Evolutionary conservation across 2,329 filamentous ascomycete genomes (phyloP).

Genomic region (Apiospora phragmitis): DNA sequence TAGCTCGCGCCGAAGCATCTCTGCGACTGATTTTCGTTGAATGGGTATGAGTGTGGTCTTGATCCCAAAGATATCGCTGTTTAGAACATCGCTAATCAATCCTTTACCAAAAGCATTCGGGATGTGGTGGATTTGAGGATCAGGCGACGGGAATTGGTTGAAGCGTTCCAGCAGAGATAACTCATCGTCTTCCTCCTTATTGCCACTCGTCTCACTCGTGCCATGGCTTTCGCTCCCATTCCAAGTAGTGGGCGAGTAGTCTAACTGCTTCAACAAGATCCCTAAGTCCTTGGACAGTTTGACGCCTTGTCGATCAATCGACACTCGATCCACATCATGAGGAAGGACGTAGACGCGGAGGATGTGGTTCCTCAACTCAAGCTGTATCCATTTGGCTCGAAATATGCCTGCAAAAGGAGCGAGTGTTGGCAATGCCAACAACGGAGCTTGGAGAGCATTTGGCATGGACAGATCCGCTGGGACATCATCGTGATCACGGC

Average conservation of each 20-base stretch:
- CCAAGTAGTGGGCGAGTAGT: conserved; percentile 60
- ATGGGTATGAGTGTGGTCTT: conserved; percentile 72
- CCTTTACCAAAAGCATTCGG: conserved; percentile 50
- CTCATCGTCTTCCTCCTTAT: conserved; percentile 33
- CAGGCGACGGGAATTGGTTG: conserved; percentile 70
- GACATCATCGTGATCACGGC: conserved; percentile 24
- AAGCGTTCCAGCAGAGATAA: conserved; percentile 68
- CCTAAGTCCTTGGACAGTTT: conserved; percentile 47
- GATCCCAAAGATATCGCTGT: conserved; percentile 55
- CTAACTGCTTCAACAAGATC: conserved; percentile 51
- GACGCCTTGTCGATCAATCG: conserved; percentile 49
- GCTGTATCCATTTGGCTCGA: conserved; percentile 40
- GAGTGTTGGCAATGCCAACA: conserved; percentile 20
- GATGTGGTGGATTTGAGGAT: conserved; percentile 52
- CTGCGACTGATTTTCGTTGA: conserved; percentile 75
- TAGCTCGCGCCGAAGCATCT: conserved; percentile 82
- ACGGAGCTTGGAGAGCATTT: background rate
- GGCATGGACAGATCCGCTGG: background rate
- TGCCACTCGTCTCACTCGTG: background rate
- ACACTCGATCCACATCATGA: conserved; percentile 60
- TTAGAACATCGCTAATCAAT: conserved; percentile 57
- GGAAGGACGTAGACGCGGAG: conserved; percentile 64
- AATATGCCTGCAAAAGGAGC: conserved; percentile 33
- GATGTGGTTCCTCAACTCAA: conserved; percentile 37
- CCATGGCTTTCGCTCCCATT: conserved; percentile 33